Base-by-base conservation (phyloP, 2,329 filamentous ascomycete species). In the Hawksworthiomyces lignivorus region DNA sequence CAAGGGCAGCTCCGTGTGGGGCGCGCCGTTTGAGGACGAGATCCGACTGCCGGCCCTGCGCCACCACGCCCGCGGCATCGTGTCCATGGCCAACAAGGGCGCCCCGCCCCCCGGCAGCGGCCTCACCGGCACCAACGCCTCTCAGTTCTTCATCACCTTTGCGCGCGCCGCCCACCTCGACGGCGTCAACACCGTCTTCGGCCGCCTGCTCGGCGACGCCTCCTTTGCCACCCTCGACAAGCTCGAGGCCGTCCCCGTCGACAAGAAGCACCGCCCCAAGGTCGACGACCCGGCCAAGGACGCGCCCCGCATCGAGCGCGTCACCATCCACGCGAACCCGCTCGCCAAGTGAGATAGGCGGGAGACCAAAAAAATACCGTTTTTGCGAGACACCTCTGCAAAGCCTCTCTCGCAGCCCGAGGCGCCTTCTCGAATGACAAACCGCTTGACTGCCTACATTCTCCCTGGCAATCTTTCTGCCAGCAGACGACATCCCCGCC, bases 161-260 rank as follows among this genome's bases (percentile, higher is more conserved):
- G 83, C 83, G 46, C 79, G 84, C 50, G 84, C 86, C 20, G 76
- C 84, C 28, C 87, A 92, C 63, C 67, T 94, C 31, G 87, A 92
- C 59, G 86, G 85, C 5, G 75, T 87, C 58, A 92, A 92, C 57
- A 89, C 86, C 0, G 81, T 90, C 2, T 90, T 94, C 62, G 86
- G 85, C 10, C 80, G 82, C 59, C 69, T 90, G 26, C 69, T 82
- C 43, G 80, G 75, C 28, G 80, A 82, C 52, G 77, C 80, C 33
- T 72, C 75, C 43, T 54, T 80, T 36, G 75, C 69, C 27, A 84
- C 82, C 5, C 62, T 92, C 52, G 76, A 80, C 42, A 80, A 76
- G 59, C 72, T 92, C 55, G 86, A 92, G 67, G 72, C 64, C 18
- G 61, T 86, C 17, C 75, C 80, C 48, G 77, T 89, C 36, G 87